Conservation (phyloP, 257 asterid genomes). For the Solanum okadae region DNA sequence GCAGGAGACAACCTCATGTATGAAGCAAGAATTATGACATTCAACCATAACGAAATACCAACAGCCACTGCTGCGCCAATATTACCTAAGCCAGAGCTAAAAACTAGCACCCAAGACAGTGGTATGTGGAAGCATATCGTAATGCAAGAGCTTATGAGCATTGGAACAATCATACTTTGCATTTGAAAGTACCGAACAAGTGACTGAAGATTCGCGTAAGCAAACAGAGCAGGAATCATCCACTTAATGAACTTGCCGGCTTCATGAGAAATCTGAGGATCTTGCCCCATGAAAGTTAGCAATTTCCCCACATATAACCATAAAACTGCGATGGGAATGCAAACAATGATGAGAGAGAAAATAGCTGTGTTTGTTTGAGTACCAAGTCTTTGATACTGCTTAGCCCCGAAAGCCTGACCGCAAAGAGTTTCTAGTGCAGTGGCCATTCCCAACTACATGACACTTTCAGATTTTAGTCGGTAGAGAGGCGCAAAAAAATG, state of each 20-base stretch:
- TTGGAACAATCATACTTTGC: slow-evolving; percentile 52
- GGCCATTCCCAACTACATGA: slow-evolving; percentile 72
- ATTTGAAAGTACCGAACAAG: slow-evolving; percentile 45
- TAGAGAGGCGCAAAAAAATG: neutral
- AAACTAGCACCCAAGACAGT: slow-evolving; percentile 46
- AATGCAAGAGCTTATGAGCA: slow-evolving; percentile 44
- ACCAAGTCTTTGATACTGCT: slow-evolving; percentile 60
- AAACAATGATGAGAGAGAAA: slow-evolving; percentile 33
- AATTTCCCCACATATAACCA: slow-evolving; percentile 45
- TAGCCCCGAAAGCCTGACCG: slow-evolving; percentile 83
- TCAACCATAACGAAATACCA: slow-evolving; percentile 51
- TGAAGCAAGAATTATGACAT: slow-evolving; percentile 28
- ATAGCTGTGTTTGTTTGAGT: slow-evolving; percentile 67
- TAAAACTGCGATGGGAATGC: slow-evolving; percentile 49
- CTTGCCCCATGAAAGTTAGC: slow-evolving; percentile 60
- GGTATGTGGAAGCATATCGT: slow-evolving; percentile 46
- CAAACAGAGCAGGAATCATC: slow-evolving; percentile 62
- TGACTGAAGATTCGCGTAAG: slow-evolving; percentile 48
- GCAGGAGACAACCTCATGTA: slow-evolving; percentile 41
- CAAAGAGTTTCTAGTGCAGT: slow-evolving; percentile 69
- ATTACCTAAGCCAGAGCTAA: slow-evolving; percentile 22
- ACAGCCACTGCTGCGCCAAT: slow-evolving; percentile 56
- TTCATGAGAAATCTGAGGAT: slow-evolving; percentile 63
- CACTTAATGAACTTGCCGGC: slow-evolving; percentile 57
- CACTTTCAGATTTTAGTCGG: neutral